Percentiles rank a stretch among this genome's conserved stretches.
phyloP scores from a whole-genome alignment of 1,284 basidiomycete genomes.

The Cryptococcus maquisensis region DNA sequence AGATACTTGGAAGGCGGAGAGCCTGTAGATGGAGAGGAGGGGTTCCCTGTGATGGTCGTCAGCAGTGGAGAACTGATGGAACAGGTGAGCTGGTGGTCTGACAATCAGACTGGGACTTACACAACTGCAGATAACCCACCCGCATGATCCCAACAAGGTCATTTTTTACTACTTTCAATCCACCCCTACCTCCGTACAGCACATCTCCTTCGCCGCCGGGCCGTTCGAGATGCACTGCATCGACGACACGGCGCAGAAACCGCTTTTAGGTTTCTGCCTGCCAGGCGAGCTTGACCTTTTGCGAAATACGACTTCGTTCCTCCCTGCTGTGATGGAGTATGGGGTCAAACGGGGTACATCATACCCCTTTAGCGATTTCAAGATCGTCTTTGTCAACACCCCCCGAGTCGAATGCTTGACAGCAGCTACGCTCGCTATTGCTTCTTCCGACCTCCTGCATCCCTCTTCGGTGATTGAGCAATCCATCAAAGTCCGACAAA shows the following conservation, averaged over 20 bases:
- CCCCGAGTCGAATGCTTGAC: slow-evolving; percentile 74
- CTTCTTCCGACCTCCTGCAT: slow-evolving; percentile 79
- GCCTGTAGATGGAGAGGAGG: slow-evolving; percentile 52
- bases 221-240: slow-evolving; percentile 82
- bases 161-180: slow-evolving; percentile 92
- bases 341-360: slow-evolving; percentile 85
- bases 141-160: slow-evolving; percentile 86
- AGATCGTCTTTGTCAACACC: slow-evolving; percentile 92
- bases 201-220: slow-evolving; percentile 91
- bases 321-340: slow-evolving; percentile 86
- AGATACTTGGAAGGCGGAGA: slow-evolving; percentile 67
- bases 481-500: slow-evolving; percentile 82
- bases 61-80: slow-evolving; percentile 92
- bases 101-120: background rate
- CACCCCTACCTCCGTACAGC: slow-evolving; percentile 85
- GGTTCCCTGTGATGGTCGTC: slow-evolving; percentile 75
- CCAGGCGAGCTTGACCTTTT: slow-evolving; percentile 70
- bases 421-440: slow-evolving; percentile 75
- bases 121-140: slow-evolving; percentile 72
- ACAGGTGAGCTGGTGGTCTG: slow-evolving; percentile 58
- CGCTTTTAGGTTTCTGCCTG: slow-evolving; percentile 87
- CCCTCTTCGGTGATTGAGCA: slow-evolving; percentile 89
- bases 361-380: slow-evolving; percentile 94
- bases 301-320: slow-evolving; percentile 64
- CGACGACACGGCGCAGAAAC: slow-evolving; percentile 62